Conservation (phyloP, 179 eudicot species). For the Pouteria campechiana region DNA sequence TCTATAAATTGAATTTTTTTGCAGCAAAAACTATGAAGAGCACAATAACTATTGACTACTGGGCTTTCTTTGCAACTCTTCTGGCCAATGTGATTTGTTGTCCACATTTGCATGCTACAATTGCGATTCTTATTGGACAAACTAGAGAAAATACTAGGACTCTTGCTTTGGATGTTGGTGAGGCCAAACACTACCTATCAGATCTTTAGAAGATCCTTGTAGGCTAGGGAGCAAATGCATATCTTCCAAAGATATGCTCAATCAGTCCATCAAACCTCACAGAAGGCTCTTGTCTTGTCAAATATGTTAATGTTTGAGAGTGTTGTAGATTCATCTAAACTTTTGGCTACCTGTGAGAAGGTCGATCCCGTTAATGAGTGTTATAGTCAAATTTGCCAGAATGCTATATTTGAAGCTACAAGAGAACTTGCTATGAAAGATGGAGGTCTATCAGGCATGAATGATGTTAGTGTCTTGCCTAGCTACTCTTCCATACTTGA, state of each 20-base stretch:
- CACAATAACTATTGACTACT: slow-evolving; percentile 17
- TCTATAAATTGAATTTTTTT: slow-evolving; percentile 18
- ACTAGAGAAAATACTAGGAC: slow-evolving; percentile 5
- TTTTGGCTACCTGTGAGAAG: slow-evolving; percentile 12
- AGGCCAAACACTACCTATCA: slow-evolving; percentile 18
- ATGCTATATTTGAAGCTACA: slow-evolving; percentile 16
- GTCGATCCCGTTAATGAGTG: slow-evolving; percentile 16
- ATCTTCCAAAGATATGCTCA: slow-evolving; percentile 15
- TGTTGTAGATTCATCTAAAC: slow-evolving; percentile 4
- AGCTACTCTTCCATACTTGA: background rate
- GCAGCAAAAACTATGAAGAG: slow-evolving; percentile 10
- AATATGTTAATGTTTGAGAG: slow-evolving; percentile 13
- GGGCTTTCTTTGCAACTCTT: slow-evolving; percentile 22
- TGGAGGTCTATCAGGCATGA: background rate
- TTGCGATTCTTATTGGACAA: slow-evolving; percentile 20
- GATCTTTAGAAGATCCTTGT: slow-evolving; percentile 18
- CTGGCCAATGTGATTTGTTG: slow-evolving; percentile 26
- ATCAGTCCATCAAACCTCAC: slow-evolving; percentile 10
- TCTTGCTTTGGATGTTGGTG: slow-evolving; percentile 13
- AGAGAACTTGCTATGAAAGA: slow-evolving; percentile 1
- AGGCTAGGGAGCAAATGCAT: slow-evolving; percentile 11
- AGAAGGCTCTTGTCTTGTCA: slow-evolving; percentile 14
- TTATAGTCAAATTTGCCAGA: slow-evolving; percentile 16
- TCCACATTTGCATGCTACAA: slow-evolving; percentile 20
- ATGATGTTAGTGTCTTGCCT: background rate